phyloP scores from a whole-genome alignment of 345 rosid species.

The Rhodamnia argentea region DNA sequence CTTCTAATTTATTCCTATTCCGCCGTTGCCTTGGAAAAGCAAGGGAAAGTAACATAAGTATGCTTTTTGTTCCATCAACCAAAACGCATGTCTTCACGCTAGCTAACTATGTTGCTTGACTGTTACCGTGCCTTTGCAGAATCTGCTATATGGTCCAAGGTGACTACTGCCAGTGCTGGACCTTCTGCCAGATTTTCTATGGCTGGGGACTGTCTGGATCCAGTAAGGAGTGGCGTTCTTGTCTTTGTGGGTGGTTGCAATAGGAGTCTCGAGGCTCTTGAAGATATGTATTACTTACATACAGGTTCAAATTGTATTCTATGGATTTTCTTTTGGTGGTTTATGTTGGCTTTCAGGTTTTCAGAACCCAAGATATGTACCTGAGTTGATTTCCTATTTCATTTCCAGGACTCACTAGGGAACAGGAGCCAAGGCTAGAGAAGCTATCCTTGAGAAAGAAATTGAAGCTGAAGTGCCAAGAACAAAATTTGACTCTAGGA shows the following conservation, averaged over 20 bases:
- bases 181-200: slow-evolving; percentile 96
- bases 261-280: slow-evolving; percentile 90
- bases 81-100: background rate
- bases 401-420: slow-evolving; percentile 47
- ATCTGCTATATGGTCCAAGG: slow-evolving; percentile 68
- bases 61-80: background rate
- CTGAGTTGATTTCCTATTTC: background rate
- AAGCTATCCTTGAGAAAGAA: slow-evolving; percentile 82
- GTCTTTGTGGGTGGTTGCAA: slow-evolving; percentile 88
- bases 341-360: background rate
- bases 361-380: background rate
- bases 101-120: background rate
- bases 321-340: background rate
- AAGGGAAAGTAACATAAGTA: background rate
- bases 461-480: slow-evolving; percentile 85
- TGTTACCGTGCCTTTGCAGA: slow-evolving; percentile 33
- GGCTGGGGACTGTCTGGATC: slow-evolving; percentile 88
- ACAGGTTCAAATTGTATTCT: slow-evolving; percentile 48
- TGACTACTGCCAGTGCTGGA: slow-evolving; percentile 58
- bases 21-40: background rate
- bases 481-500: slow-evolving; percentile 42
- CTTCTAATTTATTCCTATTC: background rate
- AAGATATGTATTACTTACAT: slow-evolving; percentile 78
- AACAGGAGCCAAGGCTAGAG: slow-evolving; percentile 49
- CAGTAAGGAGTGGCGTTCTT: slow-evolving; percentile 61